phyloP scores from a whole-genome alignment of 2,329 filamentous ascomycete genomes.

The Trichophyton schoenleinii region DNA sequence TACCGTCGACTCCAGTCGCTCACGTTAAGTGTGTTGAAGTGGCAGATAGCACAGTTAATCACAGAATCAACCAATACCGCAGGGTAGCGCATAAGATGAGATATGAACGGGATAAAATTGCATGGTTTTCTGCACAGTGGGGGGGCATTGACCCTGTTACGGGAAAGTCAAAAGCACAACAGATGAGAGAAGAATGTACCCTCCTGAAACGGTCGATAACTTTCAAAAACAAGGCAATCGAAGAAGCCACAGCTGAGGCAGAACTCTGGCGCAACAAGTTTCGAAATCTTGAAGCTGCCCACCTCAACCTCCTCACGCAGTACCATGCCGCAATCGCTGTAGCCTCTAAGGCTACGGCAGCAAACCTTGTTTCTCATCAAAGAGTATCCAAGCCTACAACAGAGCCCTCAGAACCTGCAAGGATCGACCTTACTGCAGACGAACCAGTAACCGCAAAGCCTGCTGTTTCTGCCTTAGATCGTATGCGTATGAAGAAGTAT shows the following conservation, averaged over 20 bases:
- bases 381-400: not conserved
- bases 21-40: conserved; percentile 21
- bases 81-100: conserved; percentile 17
- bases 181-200: conserved; percentile 12
- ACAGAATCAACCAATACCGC: conserved; percentile 16
- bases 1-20: conserved; percentile 21
- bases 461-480: conserved; percentile 14
- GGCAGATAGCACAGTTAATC: conserved; percentile 15
- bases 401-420: conserved; percentile 13
- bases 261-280: conserved; percentile 19
- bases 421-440: conserved; percentile 11
- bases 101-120: conserved; percentile 21
- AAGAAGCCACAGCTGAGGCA: conserved; percentile 19
- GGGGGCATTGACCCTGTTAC: conserved; percentile 18
- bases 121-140: conserved; percentile 17
- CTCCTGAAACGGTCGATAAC: conserved; percentile 16
- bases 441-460: not conserved
- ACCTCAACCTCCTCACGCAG: not conserved
- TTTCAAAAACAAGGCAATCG: conserved; percentile 17
- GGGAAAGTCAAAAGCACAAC: conserved; percentile 18
- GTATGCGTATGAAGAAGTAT: conserved; percentile 22
- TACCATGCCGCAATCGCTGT: not conserved
- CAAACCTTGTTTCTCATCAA: not conserved
- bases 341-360: not conserved
- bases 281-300: conserved; percentile 12